phyloP scores from a whole-genome alignment of 192 early-diverging fungal species.

The Umbelopsis vinacea region DNA sequence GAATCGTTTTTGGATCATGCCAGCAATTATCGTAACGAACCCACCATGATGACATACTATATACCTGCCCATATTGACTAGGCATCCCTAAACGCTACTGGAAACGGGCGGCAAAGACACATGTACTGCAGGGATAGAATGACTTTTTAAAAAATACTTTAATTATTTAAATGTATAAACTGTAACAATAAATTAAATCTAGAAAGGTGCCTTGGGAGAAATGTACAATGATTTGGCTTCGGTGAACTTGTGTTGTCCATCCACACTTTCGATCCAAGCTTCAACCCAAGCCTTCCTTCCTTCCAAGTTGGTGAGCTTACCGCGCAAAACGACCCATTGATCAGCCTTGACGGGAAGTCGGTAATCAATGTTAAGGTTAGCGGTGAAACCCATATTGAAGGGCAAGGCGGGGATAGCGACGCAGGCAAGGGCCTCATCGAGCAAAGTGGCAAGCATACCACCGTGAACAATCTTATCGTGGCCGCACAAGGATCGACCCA shows the following conservation, averaged over 20 bases:
- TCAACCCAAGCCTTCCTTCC: constrained; percentile 71
- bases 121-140: not conserved
- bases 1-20: constrained; percentile 7
- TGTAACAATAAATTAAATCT: constrained; percentile 5
- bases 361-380: constrained; percentile 78
- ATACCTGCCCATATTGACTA: not conserved
- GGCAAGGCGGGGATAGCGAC: constrained; percentile 62
- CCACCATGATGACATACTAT: constrained; percentile 7
- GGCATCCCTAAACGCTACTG: not conserved
- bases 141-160: not conserved
- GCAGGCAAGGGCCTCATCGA: constrained; percentile 69
- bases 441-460: constrained; percentile 71
- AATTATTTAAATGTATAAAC: not conserved
- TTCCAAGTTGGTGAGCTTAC: constrained; percentile 59
- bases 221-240: constrained; percentile 74
- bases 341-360: constrained; percentile 66
- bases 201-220: constrained; percentile 48
- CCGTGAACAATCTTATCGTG: constrained; percentile 84
- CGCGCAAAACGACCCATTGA: constrained; percentile 61
- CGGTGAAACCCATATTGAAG: constrained; percentile 72
- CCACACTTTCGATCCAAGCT: constrained; percentile 62
- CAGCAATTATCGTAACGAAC: constrained; percentile 1
- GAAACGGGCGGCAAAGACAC: not conserved
- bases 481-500: constrained; percentile 73
- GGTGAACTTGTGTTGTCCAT: constrained; percentile 57